These are phyloP conservation scores for Astrephomene gubernaculifera DNA, from an alignment of 139 green algal genomes.

Conservation along the genomic window DNA sequence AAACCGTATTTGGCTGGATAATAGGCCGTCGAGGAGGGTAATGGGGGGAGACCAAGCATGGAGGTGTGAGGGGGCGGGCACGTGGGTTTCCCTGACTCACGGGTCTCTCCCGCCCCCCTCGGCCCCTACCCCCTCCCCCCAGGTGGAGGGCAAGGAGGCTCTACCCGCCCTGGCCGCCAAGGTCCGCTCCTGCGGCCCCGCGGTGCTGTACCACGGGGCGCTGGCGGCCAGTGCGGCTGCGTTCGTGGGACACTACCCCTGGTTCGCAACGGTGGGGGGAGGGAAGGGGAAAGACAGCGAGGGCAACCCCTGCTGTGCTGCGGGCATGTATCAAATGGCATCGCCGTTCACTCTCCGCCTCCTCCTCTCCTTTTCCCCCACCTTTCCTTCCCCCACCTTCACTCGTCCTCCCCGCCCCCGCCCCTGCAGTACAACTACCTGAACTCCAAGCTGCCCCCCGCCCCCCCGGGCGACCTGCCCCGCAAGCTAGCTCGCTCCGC, in stretches of 20 bases:
- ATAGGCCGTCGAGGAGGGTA: too few relatives aligned
- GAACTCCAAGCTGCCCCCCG: constrained; percentile 51
- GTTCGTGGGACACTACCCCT: constrained; percentile 91
- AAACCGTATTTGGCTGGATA: too few relatives aligned
- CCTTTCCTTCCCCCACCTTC: neutral
- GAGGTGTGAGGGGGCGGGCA: too few relatives aligned
- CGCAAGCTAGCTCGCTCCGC: constrained; percentile 76
- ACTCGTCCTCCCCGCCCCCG: neutral
- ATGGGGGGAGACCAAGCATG: too few relatives aligned
- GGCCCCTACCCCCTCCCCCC: neutral
- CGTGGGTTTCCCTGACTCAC: too few relatives aligned
- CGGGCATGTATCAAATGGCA: too few relatives aligned
- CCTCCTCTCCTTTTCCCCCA: neutral
- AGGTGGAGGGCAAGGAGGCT: constrained; percentile 82
- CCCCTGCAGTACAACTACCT: constrained; percentile 70
- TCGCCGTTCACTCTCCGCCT: neutral
- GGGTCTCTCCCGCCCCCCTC: too few relatives aligned
- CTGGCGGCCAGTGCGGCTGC: constrained; percentile 82
- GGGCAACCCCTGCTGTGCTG: neutral
- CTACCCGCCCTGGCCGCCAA: constrained; percentile 76
- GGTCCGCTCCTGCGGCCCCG: constrained; percentile 67
- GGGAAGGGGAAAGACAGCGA: neutral
- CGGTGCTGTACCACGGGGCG: constrained; percentile 89
- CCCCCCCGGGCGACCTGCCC: constrained; percentile 21
- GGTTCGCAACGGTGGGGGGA: constrained; percentile 70